phyloP scores from a whole-genome alignment of 495 filamentous ascomycete genomes.

The Apiosordaria backusii region DNA sequence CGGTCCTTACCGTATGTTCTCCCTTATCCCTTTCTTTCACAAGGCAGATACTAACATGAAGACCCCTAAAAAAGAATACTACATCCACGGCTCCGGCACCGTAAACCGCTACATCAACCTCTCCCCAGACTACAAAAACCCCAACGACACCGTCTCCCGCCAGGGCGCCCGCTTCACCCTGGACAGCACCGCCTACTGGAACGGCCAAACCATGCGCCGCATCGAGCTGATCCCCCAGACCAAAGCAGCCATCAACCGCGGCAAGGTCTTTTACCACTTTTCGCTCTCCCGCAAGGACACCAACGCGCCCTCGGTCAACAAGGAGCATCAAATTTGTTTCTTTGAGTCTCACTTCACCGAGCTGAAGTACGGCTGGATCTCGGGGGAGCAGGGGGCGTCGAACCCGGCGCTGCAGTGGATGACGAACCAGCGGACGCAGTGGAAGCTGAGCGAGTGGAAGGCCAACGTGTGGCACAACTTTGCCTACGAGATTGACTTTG shows the following conservation, averaged over 20 bases:
- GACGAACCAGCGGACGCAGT: constrained; percentile 39
- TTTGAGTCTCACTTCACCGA: constrained; percentile 76
- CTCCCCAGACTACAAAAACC: constrained; percentile 58
- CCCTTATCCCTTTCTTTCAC: background rate
- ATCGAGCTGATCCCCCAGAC: constrained; percentile 68
- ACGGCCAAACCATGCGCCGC: constrained; percentile 55
- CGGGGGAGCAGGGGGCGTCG: constrained; percentile 54
- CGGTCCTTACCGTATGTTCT: constrained; percentile 49
- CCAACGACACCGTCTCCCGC: constrained; percentile 55
- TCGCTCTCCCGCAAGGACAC: constrained; percentile 54
- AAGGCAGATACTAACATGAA: too few species aligned
- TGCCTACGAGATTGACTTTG: constrained; percentile 65
- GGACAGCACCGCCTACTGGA: constrained; percentile 58
- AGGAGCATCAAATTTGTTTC: constrained; percentile 74
- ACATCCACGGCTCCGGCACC: constrained; percentile 59
- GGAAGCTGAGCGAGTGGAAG: constrained; percentile 42
- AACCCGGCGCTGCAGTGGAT: constrained; percentile 50
- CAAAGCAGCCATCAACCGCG: constrained; percentile 55
- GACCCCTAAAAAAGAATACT: constrained; percentile 46
- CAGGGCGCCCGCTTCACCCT: constrained; percentile 69
- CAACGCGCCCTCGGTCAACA: constrained; percentile 56
- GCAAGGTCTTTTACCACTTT: constrained; percentile 69
- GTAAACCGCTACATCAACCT: constrained; percentile 59
- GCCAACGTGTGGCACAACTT: constrained; percentile 69
- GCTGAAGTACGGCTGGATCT: constrained; percentile 65